Evolutionary conservation across 768 basidiomycete genomes (phyloP).

Genomic region (Mycena amicta): DNA sequence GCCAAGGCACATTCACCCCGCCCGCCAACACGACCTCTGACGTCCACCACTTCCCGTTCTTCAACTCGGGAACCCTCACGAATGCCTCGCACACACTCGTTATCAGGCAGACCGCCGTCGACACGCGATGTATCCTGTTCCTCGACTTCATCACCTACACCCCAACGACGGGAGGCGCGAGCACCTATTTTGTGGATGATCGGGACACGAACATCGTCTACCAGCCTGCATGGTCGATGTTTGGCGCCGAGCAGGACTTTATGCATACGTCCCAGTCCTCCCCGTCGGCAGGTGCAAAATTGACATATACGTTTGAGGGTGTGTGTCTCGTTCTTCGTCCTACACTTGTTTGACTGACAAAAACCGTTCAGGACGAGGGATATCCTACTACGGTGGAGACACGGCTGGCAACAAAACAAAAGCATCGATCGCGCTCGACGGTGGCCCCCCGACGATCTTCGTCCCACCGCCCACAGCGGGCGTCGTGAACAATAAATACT

Average conservation of each 20-base stretch:
- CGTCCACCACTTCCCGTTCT: constrained; percentile 5
- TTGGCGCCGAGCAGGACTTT: constrained; percentile 3
- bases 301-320: constrained; percentile 8
- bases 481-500: constrained; percentile 3
- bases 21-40: not conserved
- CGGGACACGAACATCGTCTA: constrained; percentile 8
- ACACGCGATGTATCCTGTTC: not conserved
- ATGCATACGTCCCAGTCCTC: constrained; percentile 10
- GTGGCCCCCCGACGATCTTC: constrained; percentile 3
- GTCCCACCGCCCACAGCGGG: not conserved
- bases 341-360: not conserved
- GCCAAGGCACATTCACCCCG: not conserved
- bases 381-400: constrained; percentile 5
- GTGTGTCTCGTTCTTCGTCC: not conserved
- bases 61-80: not conserved
- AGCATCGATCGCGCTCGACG: constrained; percentile 11
- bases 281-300: not conserved
- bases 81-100: constrained; percentile 8
- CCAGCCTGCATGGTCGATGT: not conserved
- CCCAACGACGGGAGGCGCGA: constrained; percentile 2
- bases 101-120: constrained; percentile 6
- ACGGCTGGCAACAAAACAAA: not conserved
- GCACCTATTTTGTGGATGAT: constrained; percentile 12
- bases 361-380: not conserved
- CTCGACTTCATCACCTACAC: constrained; percentile 16